phyloP scores from a whole-genome alignment of 1,284 basidiomycete genomes.

The Heliocybe sulcata region DNA sequence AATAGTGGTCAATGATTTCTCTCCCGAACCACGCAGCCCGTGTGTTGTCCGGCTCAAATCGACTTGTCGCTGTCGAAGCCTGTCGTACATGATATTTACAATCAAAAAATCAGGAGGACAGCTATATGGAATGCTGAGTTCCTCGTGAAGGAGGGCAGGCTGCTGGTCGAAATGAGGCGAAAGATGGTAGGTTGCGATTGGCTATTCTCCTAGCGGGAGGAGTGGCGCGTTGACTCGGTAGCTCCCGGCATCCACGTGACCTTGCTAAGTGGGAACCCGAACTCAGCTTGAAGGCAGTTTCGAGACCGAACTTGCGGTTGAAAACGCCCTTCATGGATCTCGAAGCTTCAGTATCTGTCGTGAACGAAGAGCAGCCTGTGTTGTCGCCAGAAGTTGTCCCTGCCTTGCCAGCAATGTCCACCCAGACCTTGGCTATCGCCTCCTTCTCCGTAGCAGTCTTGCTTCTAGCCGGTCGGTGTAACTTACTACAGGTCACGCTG shows the following conservation, averaged over 20 bases:
- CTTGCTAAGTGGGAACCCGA: neutral
- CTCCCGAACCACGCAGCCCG: too few species aligned
- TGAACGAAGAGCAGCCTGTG: neutral
- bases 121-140: too few species aligned
- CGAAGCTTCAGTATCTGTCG: neutral
- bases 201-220: neutral
- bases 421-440: slow-evolving; percentile 5
- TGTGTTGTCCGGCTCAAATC: too few species aligned
- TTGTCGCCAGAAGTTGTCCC: neutral
- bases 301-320: too few species aligned
- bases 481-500: neutral
- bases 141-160: too few species aligned
- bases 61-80: too few species aligned
- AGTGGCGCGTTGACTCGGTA: neutral
- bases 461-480: slow-evolving; percentile 17
- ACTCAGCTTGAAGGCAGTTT: too few species aligned
- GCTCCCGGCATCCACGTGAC: neutral
- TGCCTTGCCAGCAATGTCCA: neutral
- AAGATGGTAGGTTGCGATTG: too few species aligned
- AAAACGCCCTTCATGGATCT: neutral
- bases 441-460: slow-evolving; percentile 18
- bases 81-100: too few species aligned
- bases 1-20: too few species aligned
- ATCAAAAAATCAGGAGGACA: too few species aligned
- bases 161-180: too few species aligned